phyloP scores from a whole-genome alignment of 2,329 filamentous ascomycete genomes.

The Massarina eburnea region DNA sequence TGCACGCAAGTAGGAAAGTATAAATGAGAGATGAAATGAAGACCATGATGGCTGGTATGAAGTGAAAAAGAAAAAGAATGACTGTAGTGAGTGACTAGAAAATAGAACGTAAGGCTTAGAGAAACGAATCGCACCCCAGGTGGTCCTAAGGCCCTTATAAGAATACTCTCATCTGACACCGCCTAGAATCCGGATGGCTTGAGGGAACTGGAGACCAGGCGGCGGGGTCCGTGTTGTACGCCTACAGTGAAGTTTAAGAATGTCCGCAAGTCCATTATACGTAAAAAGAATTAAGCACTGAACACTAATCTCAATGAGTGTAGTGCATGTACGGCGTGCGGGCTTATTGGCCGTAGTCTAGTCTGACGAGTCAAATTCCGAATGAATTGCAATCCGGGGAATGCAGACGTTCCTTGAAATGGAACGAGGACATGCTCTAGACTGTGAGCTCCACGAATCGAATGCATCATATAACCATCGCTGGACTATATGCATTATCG shows the following conservation, averaged over 20 bases:
- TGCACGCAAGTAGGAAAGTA: conserved; percentile 1
- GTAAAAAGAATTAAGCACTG: background rate
- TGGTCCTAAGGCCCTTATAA: background rate
- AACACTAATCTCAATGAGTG: background rate
- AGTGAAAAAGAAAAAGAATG: conserved; percentile 5
- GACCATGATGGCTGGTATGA: conserved; percentile 1
- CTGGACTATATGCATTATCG: background rate
- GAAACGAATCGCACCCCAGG: background rate
- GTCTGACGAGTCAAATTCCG: background rate
- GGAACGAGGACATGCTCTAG: background rate
- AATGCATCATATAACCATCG: background rate
- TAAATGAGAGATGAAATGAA: conserved; percentile 3
- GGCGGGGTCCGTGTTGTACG: background rate
- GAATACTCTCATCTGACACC: background rate
- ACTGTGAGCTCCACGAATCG: background rate
- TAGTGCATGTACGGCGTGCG: background rate
- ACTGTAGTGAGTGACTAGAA: background rate
- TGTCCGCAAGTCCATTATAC: background rate
- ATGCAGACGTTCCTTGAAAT: background rate
- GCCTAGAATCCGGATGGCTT: background rate
- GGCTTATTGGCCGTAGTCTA: background rate
- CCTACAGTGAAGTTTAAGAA: background rate
- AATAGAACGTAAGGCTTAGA: background rate
- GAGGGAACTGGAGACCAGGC: background rate
- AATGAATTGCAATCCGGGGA: background rate